Evolutionary conservation across 2,329 filamentous ascomycete species (phyloP), one percentile per base, ranked within the genome.

Genomic region (Lecanosticta acicola): DNA sequence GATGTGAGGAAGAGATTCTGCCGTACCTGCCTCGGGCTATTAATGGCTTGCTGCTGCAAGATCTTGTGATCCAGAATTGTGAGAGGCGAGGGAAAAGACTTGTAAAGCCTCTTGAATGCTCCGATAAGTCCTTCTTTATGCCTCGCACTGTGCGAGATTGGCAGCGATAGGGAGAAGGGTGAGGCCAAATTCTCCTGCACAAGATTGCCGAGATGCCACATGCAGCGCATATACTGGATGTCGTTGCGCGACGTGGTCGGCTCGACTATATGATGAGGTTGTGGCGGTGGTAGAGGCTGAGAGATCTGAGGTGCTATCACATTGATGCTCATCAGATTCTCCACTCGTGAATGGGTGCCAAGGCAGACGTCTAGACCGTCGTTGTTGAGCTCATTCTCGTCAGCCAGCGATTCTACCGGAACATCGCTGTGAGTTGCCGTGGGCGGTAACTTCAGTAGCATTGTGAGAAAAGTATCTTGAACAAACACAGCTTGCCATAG

Each of bases 401-500:
- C 83, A 8, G 77, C 71, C 16, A 90, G 72, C 48, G 85, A 84
- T 48, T 88, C 84, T 3, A 89, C 83, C 2, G 77, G 79, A 32
- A 90, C 85, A 60, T 91, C 86, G 3, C 83, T 88, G 62, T 90
- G 86, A 0, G 84, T 89, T 1, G 84, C 84, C 13, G 80, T 85
- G 0, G 86, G 86, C 0, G 86, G 86, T 1, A 91, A 74, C 17
- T 86, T 86, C 19, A 90, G 73, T 0, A 90, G 75, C 0, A 90
- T 84, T 0, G 85, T 89, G 3, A 90, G 69, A 61, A 90, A 90
- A 0, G 86, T 90, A 63, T 91, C 86, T 65, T 91, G 86, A 11
- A 88, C 76, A 19, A 87, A 71, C 1, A 90, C 84, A 2, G 86
- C 85, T 64, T 90, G 85, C 86, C 86, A 91, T 2, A 90, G 74